Evolutionary conservation across 306 rosid genomes (phyloP), one percentile per base, ranked within the genome.

Genomic region (Vigna angularis): DNA sequence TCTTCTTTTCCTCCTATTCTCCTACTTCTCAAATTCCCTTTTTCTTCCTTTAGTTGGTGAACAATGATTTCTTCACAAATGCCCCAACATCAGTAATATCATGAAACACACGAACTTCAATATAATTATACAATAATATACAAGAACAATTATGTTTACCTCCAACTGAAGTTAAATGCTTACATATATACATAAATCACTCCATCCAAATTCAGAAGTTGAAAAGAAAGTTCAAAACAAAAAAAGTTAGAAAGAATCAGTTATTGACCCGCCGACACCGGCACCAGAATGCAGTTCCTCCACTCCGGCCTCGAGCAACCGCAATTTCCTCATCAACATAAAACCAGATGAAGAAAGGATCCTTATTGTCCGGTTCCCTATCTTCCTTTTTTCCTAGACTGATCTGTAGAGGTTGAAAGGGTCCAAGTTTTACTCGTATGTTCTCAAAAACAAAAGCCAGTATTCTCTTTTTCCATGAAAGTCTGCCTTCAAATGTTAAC

Each of bases 221-320:
- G 72, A 69, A 42, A 65, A 42, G 47, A 64, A 40, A 36, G 5
- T 42, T 34, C 0, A 34, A 34, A 34, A 47, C 34, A 64, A 51
- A 38, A 5, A 53, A 20, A 26, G 13, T 49, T 30, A 47, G 73
- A 62, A 55, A 44, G 30, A 56, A 72, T 87, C 84, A 90, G 67
- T 68, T 13, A 38, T 58, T 16, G 70, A 90, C 89, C 70, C 71
- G 94, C 28, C 17, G 83, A 86, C 98, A 94, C 59, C 90, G 88
- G 72, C 97, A 88, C 99, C 98, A 93, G 67, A 91, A 89, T 22
- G 98, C 98, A 78, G 98, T 92, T 26, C 99, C 97, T 36, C 98
- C 98, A 73, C 97, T 81, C 81, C 86, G 85, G 64, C 98, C 99
- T 64, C 96, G 92, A 80, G 98, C 99, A 84, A 95, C 97, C 26